Percentiles rank a stretch among this genome's conserved stretches.
These are phyloP conservation scores for Saposhnikovia divaricata DNA, from an alignment of 129 eudicot species.

Conservation along the genomic window DNA sequence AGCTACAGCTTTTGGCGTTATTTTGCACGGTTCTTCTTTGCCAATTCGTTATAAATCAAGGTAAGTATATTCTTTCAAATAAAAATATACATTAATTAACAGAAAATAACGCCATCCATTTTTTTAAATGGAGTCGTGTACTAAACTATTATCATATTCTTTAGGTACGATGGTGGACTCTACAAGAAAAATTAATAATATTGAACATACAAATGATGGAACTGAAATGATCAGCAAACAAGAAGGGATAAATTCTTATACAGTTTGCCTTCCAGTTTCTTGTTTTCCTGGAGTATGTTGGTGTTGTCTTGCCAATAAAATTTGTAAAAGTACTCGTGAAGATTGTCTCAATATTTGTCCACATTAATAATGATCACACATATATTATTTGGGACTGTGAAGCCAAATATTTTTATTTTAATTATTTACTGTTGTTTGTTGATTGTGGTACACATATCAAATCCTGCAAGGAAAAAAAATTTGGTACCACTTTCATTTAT, in stretches of 20 bases:
- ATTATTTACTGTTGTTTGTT: too few relatives aligned
- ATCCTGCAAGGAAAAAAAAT: not conserved
- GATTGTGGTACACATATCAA: not conserved
- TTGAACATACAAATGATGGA: not conserved
- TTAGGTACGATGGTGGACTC: not conserved
- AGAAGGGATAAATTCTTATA: not conserved
- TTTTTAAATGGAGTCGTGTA: too few relatives aligned
- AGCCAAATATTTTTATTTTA: too few relatives aligned
- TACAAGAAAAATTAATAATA: too few relatives aligned
- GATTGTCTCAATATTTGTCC: not conserved
- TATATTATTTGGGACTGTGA: too few relatives aligned
- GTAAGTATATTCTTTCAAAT: not conserved
- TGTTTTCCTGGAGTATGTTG: not conserved
- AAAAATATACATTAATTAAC: not conserved
- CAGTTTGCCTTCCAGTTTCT: not conserved
- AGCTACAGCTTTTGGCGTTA: not conserved
- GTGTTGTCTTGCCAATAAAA: not conserved
- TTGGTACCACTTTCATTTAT: too few relatives aligned
- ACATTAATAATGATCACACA: not conserved
- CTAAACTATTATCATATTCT: not conserved
- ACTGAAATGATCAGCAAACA: not conserved
- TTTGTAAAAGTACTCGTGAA: not conserved
- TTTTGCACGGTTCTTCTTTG: not conserved
- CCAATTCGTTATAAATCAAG: not conserved
- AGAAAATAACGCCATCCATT: not conserved